Conservation (phyloP, 208 protist species). For the Leishmania turanica region DNA sequence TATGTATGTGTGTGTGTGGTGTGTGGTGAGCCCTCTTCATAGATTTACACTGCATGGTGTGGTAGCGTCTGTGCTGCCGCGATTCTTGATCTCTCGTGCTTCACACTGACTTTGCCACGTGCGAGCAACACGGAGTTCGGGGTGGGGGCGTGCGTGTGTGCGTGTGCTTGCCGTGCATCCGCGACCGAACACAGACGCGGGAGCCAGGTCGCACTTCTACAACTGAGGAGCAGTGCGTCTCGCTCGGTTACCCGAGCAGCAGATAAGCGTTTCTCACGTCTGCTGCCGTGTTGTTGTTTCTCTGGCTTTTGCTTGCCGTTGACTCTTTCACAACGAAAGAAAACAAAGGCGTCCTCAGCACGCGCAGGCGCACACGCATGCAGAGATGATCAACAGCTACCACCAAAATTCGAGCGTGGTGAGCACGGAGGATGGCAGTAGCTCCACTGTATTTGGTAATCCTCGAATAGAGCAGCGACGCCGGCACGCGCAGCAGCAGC, state of each 20-base stretch:
- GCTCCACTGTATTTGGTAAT: slow-evolving; percentile 17
- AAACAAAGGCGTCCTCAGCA: neutral
- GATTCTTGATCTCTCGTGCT: neutral
- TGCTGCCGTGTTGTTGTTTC: neutral
- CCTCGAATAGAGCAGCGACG: neutral
- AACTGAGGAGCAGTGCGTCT: neutral
- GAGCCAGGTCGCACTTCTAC: too few species aligned
- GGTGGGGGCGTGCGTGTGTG: neutral
- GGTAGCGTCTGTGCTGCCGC: neutral
- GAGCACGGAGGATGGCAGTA: slow-evolving; percentile 34
- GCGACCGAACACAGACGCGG: neutral
- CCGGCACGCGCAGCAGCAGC: neutral
- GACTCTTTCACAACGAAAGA: neutral
- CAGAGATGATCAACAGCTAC: slow-evolving; percentile 34
- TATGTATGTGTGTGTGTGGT: neutral
- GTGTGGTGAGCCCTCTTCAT: neutral
- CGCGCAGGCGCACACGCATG: neutral
- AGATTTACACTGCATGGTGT: neutral
- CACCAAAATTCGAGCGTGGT: slow-evolving; percentile 19
- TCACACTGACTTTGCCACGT: neutral
- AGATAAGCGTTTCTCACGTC: neutral
- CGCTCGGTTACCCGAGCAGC: too few species aligned
- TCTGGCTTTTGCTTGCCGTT: neutral
- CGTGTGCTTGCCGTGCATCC: neutral
- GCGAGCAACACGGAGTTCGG: neutral